These are phyloP conservation scores for Alternaria rosae DNA, from an alignment of 2,329 filamentous ascomycete genomes.

Conservation along the genomic window DNA sequence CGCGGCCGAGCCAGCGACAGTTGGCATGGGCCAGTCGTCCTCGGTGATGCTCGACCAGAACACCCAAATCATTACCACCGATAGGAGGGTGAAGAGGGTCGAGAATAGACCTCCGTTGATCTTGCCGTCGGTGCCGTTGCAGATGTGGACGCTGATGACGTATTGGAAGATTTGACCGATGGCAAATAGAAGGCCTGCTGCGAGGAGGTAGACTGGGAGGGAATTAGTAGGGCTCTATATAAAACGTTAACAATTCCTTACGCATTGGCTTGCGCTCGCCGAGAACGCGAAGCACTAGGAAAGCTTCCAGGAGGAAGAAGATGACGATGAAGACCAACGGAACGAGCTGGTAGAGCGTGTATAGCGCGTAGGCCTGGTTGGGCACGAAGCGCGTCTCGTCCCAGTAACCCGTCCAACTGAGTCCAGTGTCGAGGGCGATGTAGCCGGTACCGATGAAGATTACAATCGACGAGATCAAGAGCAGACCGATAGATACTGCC, in stretches of 20 bases:
- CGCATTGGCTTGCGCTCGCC: slow-evolving; percentile 91
- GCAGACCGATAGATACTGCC: slow-evolving; percentile 77
- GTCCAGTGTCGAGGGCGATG: slow-evolving; percentile 92
- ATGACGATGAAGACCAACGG: slow-evolving; percentile 88
- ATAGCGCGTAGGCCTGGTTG: slow-evolving; percentile 81
- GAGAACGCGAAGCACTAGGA: slow-evolving; percentile 84
- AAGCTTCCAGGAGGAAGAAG: slow-evolving; percentile 82
- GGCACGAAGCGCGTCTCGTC: slow-evolving; percentile 57
- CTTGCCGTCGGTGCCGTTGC: slow-evolving; percentile 79
- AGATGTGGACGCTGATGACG: slow-evolving; percentile 89
- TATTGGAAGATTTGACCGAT: slow-evolving; percentile 97
- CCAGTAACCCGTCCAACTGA: slow-evolving; percentile 83
- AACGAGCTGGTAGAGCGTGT: slow-evolving; percentile 90
- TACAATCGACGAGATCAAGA: slow-evolving; percentile 71
- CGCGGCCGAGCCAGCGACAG: slow-evolving; percentile 48
- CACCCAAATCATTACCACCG: slow-evolving; percentile 84
- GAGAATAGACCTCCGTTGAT: slow-evolving; percentile 95
- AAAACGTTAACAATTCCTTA: slow-evolving; percentile 53
- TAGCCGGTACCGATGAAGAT: slow-evolving; percentile 93
- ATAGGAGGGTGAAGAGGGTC: slow-evolving; percentile 86
- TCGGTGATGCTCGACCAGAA: slow-evolving; percentile 99
- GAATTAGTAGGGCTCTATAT: slow-evolving; percentile 20
- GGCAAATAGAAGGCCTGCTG: slow-evolving; percentile 81
- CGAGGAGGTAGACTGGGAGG: slow-evolving; percentile 72
- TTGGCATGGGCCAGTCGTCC: slow-evolving; percentile 86